These are phyloP conservation scores for Mucor circinelloides DNA, from an alignment of 371 early-diverging fungal genomes.

Conservation along the genomic window DNA sequence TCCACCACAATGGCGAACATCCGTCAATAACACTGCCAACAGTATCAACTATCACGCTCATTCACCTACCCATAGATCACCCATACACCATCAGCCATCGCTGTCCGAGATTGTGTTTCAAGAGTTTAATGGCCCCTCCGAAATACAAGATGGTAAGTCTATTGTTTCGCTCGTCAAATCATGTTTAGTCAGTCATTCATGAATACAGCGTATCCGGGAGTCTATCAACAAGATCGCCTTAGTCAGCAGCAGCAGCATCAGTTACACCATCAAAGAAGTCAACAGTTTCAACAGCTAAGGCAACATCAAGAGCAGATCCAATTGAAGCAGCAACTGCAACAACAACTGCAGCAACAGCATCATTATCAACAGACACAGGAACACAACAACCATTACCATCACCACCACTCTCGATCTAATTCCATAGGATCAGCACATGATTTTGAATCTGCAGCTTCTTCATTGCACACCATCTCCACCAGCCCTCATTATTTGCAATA, in stretches of 20 bases:
- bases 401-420: background rate
- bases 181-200: background rate
- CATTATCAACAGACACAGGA: background rate
- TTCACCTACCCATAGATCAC: constrained; percentile 16
- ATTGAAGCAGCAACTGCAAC: background rate
- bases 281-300: background rate
- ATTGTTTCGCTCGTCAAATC: background rate
- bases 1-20: constrained; percentile 12
- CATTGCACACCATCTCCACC: background rate
- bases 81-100: constrained; percentile 26
- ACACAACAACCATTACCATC: background rate
- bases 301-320: background rate
- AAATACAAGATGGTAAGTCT: background rate
- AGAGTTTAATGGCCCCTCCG: constrained; percentile 8
- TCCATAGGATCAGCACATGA: constrained; percentile 4
- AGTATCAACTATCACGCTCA: constrained; percentile 2
- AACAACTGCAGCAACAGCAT: background rate
- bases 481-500: background rate
- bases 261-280: background rate
- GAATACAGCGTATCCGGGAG: constrained; percentile 1
- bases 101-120: constrained; percentile 25
- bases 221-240: constrained; percentile 9
- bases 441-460: constrained; percentile 3
- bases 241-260: background rate
- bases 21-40: constrained; percentile 3